A percentile compares a stretch with the other conserved stretches of the same genome.
Conservation (phyloP, 257 asterid genomes). For the Craterostigma plantagineum region DNA sequence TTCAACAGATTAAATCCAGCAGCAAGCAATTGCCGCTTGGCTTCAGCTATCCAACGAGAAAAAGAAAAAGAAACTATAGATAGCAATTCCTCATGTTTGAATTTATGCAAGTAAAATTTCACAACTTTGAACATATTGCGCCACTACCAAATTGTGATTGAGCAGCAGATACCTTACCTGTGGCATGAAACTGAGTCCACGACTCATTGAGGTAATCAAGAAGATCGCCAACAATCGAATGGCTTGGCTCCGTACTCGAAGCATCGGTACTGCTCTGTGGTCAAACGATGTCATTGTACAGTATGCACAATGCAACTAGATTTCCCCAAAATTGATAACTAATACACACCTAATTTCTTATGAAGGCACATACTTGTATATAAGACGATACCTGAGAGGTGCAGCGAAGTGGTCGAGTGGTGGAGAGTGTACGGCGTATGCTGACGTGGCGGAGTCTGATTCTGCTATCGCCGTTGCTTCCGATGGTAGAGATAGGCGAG, state of each 20-base stretch:
- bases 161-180: slow-evolving; percentile 29
- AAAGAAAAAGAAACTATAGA: slow-evolving; percentile 1
- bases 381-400: too few relatives aligned
- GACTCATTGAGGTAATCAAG: slow-evolving; percentile 91
- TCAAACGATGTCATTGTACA: too few relatives aligned
- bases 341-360: too few relatives aligned
- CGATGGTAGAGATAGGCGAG: too few relatives aligned
- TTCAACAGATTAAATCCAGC: slow-evolving; percentile 84
- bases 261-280: background rate
- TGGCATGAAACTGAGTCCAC: slow-evolving; percentile 97
- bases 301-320: too few relatives aligned
- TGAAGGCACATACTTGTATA: too few relatives aligned
- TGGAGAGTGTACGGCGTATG: too few relatives aligned
- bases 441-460: too few relatives aligned
- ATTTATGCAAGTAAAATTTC: background rate
- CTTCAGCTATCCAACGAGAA: slow-evolving; percentile 58
- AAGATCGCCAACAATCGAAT: slow-evolving; percentile 65
- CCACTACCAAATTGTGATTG: background rate
- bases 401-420: too few relatives aligned
- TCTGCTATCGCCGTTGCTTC: too few relatives aligned
- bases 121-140: background rate
- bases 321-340: too few relatives aligned
- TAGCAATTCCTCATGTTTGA: background rate
- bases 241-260: slow-evolving; percentile 23
- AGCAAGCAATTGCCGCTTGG: slow-evolving; percentile 61